Base-by-base conservation (phyloP, 768 basidiomycete genomes). In the Erythrobasidium yunnanense region DNA sequence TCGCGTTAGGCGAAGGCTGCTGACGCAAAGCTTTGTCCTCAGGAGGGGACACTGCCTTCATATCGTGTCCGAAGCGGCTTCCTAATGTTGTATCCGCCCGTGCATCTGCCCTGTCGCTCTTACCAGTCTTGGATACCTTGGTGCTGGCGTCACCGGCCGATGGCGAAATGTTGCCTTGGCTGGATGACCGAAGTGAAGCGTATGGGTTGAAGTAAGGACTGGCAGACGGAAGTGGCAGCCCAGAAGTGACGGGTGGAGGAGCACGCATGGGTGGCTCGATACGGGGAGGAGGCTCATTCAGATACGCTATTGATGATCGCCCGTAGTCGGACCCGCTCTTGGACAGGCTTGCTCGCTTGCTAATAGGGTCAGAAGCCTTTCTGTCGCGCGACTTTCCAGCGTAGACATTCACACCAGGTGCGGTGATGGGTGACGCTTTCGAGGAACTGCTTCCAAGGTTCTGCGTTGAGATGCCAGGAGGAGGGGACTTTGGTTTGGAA, bases 121-220 rank as follows among this genome's bases (percentile, higher is more conserved):
- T 51, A 27, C 60, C 5, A 30, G 29, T 3, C 6, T 11, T 46
- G 34, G 18, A 22, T 32, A 55, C 15, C 35, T 32, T 3, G 38
- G 27, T 4, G 34, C 56, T 22, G 30, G n/a, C 2, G 38, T 42
- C 8, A 45, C 23, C 18, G 13, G 25, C 32, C 17, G 18, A n/a
- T 25, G 45, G 15, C 27, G 30, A 18, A 30, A 8, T 8, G 27
- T 29, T 25, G 45, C 60, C 23, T 20, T 49, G 4, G 47, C 46
- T 13, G 4, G 30, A 51, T n/a, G 46, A 13, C 47, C 60, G 60
- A 4, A 63, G 23, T 8, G 30, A 33, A 18, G 60, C 60, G 42
- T 63, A 63, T n/a, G 60, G 49, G 38, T 63, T 63, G 60, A 63
- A 63, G 38, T 63, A 63, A n/a, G 60, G 60, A 18, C 47, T 50